phyloP scores from a whole-genome alignment of 371 early-diverging fungal genomes.

The Entomophthora muscae region DNA sequence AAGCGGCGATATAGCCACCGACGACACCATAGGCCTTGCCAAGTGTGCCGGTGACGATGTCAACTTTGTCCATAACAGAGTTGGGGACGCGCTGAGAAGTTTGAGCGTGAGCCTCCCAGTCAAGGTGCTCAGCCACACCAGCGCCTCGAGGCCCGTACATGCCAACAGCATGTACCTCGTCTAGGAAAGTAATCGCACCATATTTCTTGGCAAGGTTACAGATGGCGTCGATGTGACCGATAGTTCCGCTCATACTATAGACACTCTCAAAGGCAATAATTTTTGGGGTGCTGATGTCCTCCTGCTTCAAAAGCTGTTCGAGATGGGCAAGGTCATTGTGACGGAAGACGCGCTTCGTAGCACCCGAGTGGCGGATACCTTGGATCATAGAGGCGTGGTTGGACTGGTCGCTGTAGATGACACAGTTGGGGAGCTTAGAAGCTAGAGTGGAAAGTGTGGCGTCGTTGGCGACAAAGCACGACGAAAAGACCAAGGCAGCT shows the following conservation, averaged over 20 bases:
- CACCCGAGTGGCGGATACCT: slow-evolving; percentile 87
- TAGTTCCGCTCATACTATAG: slow-evolving; percentile 95
- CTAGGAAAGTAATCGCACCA: slow-evolving; percentile 93
- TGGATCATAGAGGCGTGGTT: slow-evolving; percentile 99
- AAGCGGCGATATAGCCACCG: slow-evolving; percentile 93
- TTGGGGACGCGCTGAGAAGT: slow-evolving; percentile 21
- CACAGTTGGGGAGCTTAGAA: slow-evolving; percentile 76
- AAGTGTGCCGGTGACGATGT: slow-evolving; percentile 93
- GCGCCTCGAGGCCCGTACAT: slow-evolving; percentile 95
- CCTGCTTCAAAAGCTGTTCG: slow-evolving; percentile 60
- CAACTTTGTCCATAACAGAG: slow-evolving; percentile 71
- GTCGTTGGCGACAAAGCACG: slow-evolving; percentile 98
- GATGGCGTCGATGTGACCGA: slow-evolving; percentile 91
- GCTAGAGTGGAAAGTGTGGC: slow-evolving; percentile 87
- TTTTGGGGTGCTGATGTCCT: slow-evolving; percentile 72
- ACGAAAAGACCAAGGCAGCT: slow-evolving; percentile 90
- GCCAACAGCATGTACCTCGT: slow-evolving; percentile 97
- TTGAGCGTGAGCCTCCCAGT: slow-evolving; percentile 44
- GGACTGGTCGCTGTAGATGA: slow-evolving; percentile 83
- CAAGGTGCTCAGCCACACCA: slow-evolving; percentile 92
- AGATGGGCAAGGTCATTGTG: slow-evolving; percentile 90
- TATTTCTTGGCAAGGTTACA: slow-evolving; percentile 86
- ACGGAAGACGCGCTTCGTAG: slow-evolving; percentile 77
- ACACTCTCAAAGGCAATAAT: slow-evolving; percentile 96
- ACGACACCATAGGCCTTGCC: slow-evolving; percentile 97